Conservation (phyloP, 2,329 filamentous ascomycete species). For the Xylaria sp. region DNA sequence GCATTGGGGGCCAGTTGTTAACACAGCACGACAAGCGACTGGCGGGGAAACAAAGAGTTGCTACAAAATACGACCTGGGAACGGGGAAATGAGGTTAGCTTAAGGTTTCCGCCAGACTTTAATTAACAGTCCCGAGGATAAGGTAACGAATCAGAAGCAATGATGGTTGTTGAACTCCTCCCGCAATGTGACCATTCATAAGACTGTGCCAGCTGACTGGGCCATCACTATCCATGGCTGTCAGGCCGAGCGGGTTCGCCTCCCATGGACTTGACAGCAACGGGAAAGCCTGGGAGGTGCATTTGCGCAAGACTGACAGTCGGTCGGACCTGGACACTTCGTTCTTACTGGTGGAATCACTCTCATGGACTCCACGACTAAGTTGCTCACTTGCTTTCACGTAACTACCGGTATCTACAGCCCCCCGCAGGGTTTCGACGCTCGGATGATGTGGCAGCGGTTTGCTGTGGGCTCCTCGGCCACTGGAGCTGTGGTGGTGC, state of each 20-base stretch:
- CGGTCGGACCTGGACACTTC: constrained; percentile 4
- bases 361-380: constrained; percentile 13
- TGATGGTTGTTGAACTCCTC: constrained; percentile 42
- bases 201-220: constrained; percentile 36
- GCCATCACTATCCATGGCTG: constrained; percentile 24
- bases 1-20: constrained; percentile 16
- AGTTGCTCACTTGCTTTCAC: constrained; percentile 19
- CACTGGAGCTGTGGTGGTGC: constrained; percentile 27
- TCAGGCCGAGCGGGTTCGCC: constrained; percentile 24
- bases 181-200: constrained; percentile 41
- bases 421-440: constrained; percentile 8
- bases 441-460: constrained; percentile 25
- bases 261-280: constrained; percentile 22
- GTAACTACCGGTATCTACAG: constrained; percentile 14
- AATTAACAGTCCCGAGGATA: constrained; percentile 41
- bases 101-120: constrained; percentile 44
- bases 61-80: constrained; percentile 13
- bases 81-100: constrained; percentile 43
- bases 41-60: constrained; percentile 15
- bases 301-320: constrained; percentile 17
- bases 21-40: constrained; percentile 19
- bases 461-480: constrained; percentile 27
- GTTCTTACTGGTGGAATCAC: constrained; percentile 7
- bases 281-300: constrained; percentile 19
- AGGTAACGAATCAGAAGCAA: constrained; percentile 48